A percentile compares a stretch with the other conserved stretches of the same genome.
Evolutionary conservation across 352 stramenopile species (phyloP).

Genomic region (Globisporangium paroecandrum): DNA sequence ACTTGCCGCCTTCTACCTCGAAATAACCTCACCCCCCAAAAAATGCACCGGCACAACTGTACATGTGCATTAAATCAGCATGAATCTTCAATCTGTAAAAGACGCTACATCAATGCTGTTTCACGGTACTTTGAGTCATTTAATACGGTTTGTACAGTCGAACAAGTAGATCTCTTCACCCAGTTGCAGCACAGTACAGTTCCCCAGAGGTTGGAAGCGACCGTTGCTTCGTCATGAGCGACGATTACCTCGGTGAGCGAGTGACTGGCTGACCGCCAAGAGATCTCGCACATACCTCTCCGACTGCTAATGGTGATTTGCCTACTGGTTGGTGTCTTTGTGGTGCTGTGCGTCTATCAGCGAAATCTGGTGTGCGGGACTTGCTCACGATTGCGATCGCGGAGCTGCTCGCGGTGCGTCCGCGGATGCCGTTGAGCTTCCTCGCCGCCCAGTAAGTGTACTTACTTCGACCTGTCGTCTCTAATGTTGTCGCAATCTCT

Average conservation of each 20-base stretch:
- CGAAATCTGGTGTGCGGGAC: slow-evolving; percentile 12
- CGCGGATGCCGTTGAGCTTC: slow-evolving; percentile 11
- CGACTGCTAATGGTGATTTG: not conserved
- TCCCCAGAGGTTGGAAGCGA: too few relatives aligned
- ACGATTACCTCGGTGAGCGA: slow-evolving; percentile 14
- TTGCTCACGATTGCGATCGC: slow-evolving; percentile 14
- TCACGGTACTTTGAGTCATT: too few relatives aligned
- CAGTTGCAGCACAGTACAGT: too few relatives aligned
- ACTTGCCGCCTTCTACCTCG: not conserved
- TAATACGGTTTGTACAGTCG: too few relatives aligned
- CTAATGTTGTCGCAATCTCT: not conserved
- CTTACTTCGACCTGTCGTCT: not conserved
- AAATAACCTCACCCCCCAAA: not conserved
- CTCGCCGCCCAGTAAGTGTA: slow-evolving; percentile 14
- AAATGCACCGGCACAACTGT: not conserved
- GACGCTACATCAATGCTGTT: too few relatives aligned
- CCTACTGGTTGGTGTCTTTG: not conserved
- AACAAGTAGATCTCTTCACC: too few relatives aligned
- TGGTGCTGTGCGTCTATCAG: not conserved
- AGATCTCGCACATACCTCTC: not conserved
- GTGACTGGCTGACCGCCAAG: too few relatives aligned
- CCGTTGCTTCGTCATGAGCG: slow-evolving; percentile 1
- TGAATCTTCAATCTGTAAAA: not conserved
- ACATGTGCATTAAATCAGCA: not conserved
- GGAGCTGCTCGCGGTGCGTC: slow-evolving; percentile 11